These are phyloP conservation scores for Sinapis alba DNA, from an alignment of 441 rosid genomes.

Conservation along the genomic window DNA sequence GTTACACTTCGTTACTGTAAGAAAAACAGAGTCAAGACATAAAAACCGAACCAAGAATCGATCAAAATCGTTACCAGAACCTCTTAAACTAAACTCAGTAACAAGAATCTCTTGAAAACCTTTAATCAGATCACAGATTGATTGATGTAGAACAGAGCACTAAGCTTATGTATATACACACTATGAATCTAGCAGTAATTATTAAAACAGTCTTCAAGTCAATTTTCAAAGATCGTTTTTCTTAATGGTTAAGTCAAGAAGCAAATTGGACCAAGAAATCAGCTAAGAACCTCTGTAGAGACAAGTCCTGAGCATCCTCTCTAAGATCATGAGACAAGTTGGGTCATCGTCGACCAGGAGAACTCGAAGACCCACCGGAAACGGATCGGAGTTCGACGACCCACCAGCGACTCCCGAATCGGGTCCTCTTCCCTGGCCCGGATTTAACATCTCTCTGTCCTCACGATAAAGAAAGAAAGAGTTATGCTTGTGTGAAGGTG, in stretches of 20 bases:
- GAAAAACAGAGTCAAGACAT: no score
- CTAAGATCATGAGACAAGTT: no score
- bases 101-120: neutral
- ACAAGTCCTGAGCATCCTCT: no score
- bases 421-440: constrained; percentile 54
- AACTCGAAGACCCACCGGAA: constrained; percentile 84
- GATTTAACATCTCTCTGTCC: constrained; percentile 53
- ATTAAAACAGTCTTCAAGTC: constrained; percentile 17
- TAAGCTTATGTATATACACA: neutral
- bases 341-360: no score
- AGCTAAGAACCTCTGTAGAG: no score
- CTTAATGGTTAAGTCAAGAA: constrained; percentile 17
- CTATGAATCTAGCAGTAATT: constrained; percentile 28
- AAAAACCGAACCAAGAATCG: no score
- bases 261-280: neutral
- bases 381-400: constrained; percentile 65
- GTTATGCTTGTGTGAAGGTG: constrained; percentile 23
- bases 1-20: no score
- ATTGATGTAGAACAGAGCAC: neutral
- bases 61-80: no score
- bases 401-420: constrained; percentile 53
- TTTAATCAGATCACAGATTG: neutral
- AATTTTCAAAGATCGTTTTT: neutral
- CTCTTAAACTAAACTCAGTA: no score
- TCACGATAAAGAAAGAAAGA: no score